Percentiles rank a stretch among this genome's conserved stretches.
phyloP scores from a whole-genome alignment of 495 filamentous ascomycete genomes.

The Annulohypoxylon stygium region DNA sequence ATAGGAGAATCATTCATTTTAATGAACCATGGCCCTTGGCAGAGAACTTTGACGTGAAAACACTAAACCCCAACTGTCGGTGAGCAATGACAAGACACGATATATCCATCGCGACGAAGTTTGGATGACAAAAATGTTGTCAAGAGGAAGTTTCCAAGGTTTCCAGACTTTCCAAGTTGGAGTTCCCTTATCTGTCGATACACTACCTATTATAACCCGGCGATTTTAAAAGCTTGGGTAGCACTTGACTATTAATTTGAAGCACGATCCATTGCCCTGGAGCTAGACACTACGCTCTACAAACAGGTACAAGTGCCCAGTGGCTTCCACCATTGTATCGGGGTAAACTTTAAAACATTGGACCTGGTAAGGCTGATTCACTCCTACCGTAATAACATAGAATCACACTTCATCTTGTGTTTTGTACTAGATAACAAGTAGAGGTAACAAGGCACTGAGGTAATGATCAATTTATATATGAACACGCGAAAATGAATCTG shows the following conservation, averaged over 20 bases:
- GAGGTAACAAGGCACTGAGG: no score
- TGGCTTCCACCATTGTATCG: neutral
- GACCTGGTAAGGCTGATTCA: conserved; percentile 19
- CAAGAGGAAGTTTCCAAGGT: conserved; percentile 1
- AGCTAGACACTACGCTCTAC: neutral
- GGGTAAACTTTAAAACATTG: conserved; percentile 6
- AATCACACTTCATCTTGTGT: neutral
- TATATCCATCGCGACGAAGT: conserved; percentile 12
- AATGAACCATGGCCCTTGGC: conserved; percentile 39
- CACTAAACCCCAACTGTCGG: conserved; percentile 37
- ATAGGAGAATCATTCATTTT: conserved; percentile 46
- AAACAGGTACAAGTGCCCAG: neutral
- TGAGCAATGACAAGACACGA: conserved; percentile 29
- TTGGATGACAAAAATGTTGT: conserved; percentile 10
- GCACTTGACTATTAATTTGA: conserved; percentile 3
- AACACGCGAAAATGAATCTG: neutral
- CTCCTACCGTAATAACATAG: neutral
- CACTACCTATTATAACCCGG: neutral
- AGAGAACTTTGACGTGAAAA: conserved; percentile 26
- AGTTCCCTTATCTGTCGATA: conserved; percentile 1
- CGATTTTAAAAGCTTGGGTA: neutral
- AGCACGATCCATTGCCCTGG: neutral
- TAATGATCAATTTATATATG: neutral
- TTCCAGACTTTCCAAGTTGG: neutral
- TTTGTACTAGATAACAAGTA: neutral